A percentile compares a stretch with the other conserved stretches of the same genome.
Conservation (phyloP, 1,284 basidiomycete species). For the Singerocomus rubriflavus region DNA sequence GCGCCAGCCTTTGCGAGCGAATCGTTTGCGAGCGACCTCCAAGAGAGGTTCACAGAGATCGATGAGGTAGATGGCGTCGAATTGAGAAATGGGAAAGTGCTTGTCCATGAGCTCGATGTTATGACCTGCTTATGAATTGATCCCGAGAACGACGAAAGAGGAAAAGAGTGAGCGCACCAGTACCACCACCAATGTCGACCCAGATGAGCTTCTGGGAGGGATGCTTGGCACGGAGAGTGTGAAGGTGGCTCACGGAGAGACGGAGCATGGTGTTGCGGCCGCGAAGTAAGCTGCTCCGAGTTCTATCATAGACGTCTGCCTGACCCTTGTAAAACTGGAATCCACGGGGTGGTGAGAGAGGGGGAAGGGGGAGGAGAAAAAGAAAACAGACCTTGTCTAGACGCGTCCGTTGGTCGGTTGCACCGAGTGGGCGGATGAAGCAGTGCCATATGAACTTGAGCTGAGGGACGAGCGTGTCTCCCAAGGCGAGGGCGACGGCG, state of each 20-base stretch:
- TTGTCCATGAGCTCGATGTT: constrained; percentile 84
- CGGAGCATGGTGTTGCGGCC: constrained; percentile 70
- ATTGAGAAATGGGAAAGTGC: constrained; percentile 60
- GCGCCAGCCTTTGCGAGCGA: constrained; percentile 67
- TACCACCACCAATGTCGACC: constrained; percentile 84
- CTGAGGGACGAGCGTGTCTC: constrained; percentile 35
- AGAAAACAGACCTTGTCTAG: constrained; percentile 39
- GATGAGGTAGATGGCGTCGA: constrained; percentile 73
- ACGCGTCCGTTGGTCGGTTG: constrained; percentile 40
- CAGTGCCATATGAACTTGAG: constrained; percentile 49
- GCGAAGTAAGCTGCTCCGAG: constrained; percentile 58
- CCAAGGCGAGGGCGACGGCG: constrained; percentile 22
- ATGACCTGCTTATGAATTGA: constrained; percentile 45
- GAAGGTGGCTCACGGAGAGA: constrained; percentile 68
- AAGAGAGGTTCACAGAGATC: constrained; percentile 77
- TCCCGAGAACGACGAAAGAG: background rate
- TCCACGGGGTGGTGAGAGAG: background rate
- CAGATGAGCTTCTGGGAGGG: constrained; percentile 60
- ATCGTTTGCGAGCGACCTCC: constrained; percentile 68
- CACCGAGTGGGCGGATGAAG: constrained; percentile 42
- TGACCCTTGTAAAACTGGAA: constrained; percentile 64
- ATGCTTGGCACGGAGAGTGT: constrained; percentile 41
- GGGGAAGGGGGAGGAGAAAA: background rate
- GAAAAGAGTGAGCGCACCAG: constrained; percentile 40
- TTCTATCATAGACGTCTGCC: constrained; percentile 69